Conservation (phyloP, 73 alveolate genomes). For the Paraurostyla sp. region DNA sequence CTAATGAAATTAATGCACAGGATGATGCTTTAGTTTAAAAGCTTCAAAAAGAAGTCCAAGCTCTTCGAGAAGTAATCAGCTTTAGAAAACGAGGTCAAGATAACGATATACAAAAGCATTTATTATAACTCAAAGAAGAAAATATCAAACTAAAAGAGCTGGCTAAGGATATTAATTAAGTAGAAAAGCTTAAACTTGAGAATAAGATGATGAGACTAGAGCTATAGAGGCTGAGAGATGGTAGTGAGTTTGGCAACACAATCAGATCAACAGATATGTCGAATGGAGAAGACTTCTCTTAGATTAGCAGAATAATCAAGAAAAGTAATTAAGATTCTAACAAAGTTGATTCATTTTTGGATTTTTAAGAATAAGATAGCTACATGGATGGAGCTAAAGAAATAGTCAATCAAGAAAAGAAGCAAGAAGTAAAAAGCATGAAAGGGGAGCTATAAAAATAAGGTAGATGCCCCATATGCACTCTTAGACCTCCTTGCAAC, state of each 20-base stretch:
- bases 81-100: slow-evolving; percentile 49
- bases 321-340: not conserved
- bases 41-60: slow-evolving; percentile 69
- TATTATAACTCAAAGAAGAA: slow-evolving; percentile 56
- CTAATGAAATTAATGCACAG: slow-evolving; percentile 59
- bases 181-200: slow-evolving; percentile 63
- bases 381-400: not conserved
- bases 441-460: slow-evolving; percentile 6
- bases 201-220: slow-evolving; percentile 68
- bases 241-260: slow-evolving; percentile 20
- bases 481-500: slow-evolving; percentile 65
- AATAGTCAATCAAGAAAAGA: not conserved
- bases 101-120: slow-evolving; percentile 48
- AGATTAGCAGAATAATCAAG: not conserved
- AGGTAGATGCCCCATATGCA: slow-evolving; percentile 69
- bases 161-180: slow-evolving; percentile 11
- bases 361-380: not conserved
- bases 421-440: not conserved
- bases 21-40: slow-evolving; percentile 72
- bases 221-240: slow-evolving; percentile 57
- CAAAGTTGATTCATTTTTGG: not conserved
- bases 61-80: slow-evolving; percentile 60
- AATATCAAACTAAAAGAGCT: slow-evolving; percentile 57
- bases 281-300: not conserved
- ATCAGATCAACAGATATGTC: slow-evolving; percentile 40